Base-by-base conservation (phyloP, 208 protist species). In the Leptomonas pyrrhocoris region DNA sequence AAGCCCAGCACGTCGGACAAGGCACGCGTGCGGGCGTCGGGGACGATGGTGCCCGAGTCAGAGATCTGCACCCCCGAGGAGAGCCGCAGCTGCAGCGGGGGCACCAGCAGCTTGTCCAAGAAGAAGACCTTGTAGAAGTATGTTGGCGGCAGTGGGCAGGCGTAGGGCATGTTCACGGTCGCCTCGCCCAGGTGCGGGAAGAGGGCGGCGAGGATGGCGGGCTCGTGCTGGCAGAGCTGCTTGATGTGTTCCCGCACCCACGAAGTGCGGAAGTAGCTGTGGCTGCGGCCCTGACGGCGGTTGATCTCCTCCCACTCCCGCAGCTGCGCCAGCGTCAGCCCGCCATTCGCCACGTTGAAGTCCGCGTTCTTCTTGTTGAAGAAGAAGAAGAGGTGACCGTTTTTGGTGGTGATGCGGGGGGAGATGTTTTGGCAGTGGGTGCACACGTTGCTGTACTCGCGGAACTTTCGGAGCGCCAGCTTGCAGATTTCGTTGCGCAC, bases 91-190 rank as follows among this genome's bases (percentile, higher is more conserved):
- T 89, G 82, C 34, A 96, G 81, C 64, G 92, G 89, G 19, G 89
- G 86, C 45, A 96, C 92, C 30, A 96, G 84, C 58, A 96, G 54
- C 68, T 89, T 91, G 72, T 96, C 89, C 0, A 94, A 55, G 65
- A 96, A 96, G 78, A 94, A 93, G 1, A 90, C 84, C 56, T 89
- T 92, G 77, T 95, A 94, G 71, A 86, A 73, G 43, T 88, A 73
- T 34, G 65, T 67, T 3, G 84, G 64, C 11, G 82, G 81, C 42
- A 96, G 55, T 23, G 86, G 66, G 68, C 72, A 84, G 66, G 58
- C 53, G 65, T 84, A 81, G 28, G 81, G 76, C 58, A 88, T 89
- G 31, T 27, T 43, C 25, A 96, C 57, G 6, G 86, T 85, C 13
- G 89, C 77, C 77, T 94, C 85, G 45, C 92, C 92, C 53, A 96